A percentile compares a stretch with the other conserved stretches of the same genome.
phyloP scores from a whole-genome alignment of 2,329 filamentous ascomycete genomes.

The Phialemonium atrogriseum region DNA sequence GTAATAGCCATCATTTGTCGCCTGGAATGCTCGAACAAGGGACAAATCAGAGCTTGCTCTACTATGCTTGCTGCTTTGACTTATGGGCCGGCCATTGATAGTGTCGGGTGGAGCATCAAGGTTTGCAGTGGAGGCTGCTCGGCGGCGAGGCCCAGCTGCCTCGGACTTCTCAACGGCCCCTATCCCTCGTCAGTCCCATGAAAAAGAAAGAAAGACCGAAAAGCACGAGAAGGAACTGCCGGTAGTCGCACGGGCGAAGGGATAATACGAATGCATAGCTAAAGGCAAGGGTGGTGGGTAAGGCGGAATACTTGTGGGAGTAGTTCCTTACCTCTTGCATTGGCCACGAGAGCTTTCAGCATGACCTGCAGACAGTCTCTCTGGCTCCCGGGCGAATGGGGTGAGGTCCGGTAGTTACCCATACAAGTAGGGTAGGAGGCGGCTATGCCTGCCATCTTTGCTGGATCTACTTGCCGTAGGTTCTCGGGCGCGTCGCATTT shows the following conservation, averaged over 20 bases:
- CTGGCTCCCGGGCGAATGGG: constrained; percentile 61
- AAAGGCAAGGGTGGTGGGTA: no score
- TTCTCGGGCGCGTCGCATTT: constrained; percentile 77
- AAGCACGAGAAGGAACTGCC: no score
- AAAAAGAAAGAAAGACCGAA: no score
- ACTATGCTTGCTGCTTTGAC: constrained; percentile 57
- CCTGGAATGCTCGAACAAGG: constrained; percentile 44
- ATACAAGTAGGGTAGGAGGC: constrained; percentile 60
- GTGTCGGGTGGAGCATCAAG: constrained; percentile 46
- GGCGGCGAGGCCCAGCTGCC: constrained; percentile 36
- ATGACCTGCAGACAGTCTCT: constrained; percentile 70
- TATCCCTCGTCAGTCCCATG: constrained; percentile 10
- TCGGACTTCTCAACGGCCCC: constrained; percentile 32
- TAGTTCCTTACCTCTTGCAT: constrained; percentile 64
- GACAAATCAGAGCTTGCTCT: constrained; percentile 66
- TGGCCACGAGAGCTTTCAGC: constrained; percentile 60
- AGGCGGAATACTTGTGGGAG: no score
- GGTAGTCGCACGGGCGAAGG: no score
- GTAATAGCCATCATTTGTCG: constrained; percentile 33
- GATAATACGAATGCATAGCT: no score
- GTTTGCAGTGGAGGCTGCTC: constrained; percentile 54
- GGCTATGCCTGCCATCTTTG: constrained; percentile 53
- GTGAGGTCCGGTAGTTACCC: constrained; percentile 65
- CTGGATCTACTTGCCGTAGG: constrained; percentile 62
- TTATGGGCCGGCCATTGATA: constrained; percentile 42